Conservation (phyloP, 768 basidiomycete genomes). For the Russula sp. region DNA sequence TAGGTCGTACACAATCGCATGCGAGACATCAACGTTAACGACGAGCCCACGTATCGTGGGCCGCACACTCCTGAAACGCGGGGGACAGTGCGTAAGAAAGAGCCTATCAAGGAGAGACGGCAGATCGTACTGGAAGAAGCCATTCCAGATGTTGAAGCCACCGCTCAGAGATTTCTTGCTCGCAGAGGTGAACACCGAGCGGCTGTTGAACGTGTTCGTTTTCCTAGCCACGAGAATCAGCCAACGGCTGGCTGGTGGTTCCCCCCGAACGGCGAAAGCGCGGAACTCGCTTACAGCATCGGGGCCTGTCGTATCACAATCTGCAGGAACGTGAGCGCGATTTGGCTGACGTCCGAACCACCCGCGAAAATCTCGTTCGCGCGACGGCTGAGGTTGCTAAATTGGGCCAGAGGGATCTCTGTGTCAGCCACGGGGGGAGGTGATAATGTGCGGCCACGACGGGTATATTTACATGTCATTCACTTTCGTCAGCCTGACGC, state of each 20-base stretch:
- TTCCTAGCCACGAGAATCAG: constrained; percentile 2
- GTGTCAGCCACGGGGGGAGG: background rate
- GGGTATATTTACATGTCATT: constrained; percentile 12
- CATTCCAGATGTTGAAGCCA: constrained; percentile 23
- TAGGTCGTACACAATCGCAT: constrained; percentile 14
- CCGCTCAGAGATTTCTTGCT: constrained; percentile 12
- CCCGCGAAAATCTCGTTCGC: constrained; percentile 16
- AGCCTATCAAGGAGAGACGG: background rate
- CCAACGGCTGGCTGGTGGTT: background rate
- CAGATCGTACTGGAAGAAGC: constrained; percentile 19
- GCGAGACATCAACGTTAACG: constrained; percentile 21
- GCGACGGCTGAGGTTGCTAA: constrained; percentile 7
- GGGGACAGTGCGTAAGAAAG: background rate
- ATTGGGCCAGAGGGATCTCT: background rate
- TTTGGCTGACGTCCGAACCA: constrained; percentile 5
- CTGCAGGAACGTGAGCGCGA: constrained; percentile 16
- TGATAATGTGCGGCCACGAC: background rate
- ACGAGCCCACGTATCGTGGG: constrained; percentile 14
- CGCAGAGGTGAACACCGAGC: constrained; percentile 19
- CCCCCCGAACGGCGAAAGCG: background rate
- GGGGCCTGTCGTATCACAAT: constrained; percentile 22
- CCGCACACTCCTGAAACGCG: constrained; percentile 18
- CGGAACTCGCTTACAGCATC: constrained; percentile 14
- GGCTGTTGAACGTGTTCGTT: constrained; percentile 16
- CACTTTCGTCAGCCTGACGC: constrained; percentile 17